Base-by-base conservation (phyloP, 2,329 filamentous ascomycete genomes). In the Capronia coronata region DNA sequence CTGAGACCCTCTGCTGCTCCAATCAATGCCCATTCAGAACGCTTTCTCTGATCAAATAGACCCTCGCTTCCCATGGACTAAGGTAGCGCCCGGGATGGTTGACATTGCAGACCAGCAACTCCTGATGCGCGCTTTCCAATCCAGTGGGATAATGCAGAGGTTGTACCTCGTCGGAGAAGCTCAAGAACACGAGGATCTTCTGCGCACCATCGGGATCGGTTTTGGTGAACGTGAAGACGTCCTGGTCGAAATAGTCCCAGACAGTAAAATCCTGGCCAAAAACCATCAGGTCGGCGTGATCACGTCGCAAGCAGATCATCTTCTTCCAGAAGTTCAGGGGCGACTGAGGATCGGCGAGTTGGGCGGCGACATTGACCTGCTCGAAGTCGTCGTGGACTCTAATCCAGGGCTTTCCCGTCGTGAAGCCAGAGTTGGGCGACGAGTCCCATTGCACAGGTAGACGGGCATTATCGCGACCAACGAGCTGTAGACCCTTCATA, bases 381-480 rank as follows among this genome's bases (percentile, higher is more conserved):
- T 62, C 63, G 63, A 80, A 82, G 61, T 80, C 76, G 48, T 82
- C 77, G 62, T 86, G 82, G 32, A 81, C 76, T 11, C 76, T 74
- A 77, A 88, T 87, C 85, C 85, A 89, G 2, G 84, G 82, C 46
- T 71, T 72, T 1, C 67, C 67, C 1, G 69, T 69, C 0, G 82
- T 81, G 68, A 88, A 89, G 9, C 85, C 84, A 0, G 72, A 83
- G 52, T 87, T 75, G 0, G 67, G 69, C 27, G 53, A 48, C n/a
- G 65, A 61, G 54, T 80, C 73, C 84, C 85, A 89, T 62, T 87
- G 83, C 65, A 89, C 82, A 0, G 84, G 84, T 0, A 82, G 80
- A 39, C 85, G 75, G 6, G 79, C 80, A 64, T 89, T 85, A 65
- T 89, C 85, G 18, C 84, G 65, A 6, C 56, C 56, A 76, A 79